These are phyloP conservation scores for Aphanomyces astaci DNA, from an alignment of 352 stramenopile species.

Conservation along the genomic window DNA sequence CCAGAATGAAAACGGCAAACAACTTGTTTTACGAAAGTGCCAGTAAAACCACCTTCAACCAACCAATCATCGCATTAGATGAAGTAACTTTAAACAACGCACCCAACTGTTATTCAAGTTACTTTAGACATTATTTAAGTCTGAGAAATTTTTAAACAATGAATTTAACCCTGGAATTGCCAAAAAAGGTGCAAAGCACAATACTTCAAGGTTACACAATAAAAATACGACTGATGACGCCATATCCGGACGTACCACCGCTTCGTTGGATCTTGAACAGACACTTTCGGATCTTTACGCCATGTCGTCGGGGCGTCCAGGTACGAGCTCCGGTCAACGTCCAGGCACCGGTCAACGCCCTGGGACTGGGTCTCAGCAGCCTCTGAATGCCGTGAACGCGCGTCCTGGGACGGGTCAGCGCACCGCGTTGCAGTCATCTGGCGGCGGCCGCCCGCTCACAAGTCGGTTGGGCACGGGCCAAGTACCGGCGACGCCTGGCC, in stretches of 20 bases:
- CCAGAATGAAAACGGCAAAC: too few species aligned
- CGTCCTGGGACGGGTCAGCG: constrained; percentile 52
- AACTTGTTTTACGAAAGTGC: too few species aligned
- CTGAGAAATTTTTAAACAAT: too few species aligned
- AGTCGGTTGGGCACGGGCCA: constrained; percentile 49
- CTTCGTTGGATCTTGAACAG: constrained; percentile 5
- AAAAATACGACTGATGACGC: neutral
- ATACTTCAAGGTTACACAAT: too few species aligned
- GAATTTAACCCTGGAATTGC: too few species aligned
- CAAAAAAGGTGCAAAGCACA: too few species aligned
- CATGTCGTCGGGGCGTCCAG: constrained; percentile 31
- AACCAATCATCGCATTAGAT: too few species aligned
- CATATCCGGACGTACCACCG: too few species aligned
- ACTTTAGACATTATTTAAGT: too few species aligned
- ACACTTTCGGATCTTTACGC: constrained; percentile 9
- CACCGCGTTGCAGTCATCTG: constrained; percentile 35
- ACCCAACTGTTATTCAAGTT: too few species aligned
- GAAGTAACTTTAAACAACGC: too few species aligned
- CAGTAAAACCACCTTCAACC: too few species aligned
- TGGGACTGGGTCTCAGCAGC: constrained; percentile 11
- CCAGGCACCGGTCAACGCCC: constrained; percentile 42
- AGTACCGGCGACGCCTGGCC: constrained; percentile 49
- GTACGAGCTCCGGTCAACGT: constrained; percentile 49
- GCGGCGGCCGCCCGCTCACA: constrained; percentile 39
- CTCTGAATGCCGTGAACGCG: constrained; percentile 24